phyloP scores from a whole-genome alignment of 176 grass and related monocot species.

The Cenchrus americanus region DNA sequence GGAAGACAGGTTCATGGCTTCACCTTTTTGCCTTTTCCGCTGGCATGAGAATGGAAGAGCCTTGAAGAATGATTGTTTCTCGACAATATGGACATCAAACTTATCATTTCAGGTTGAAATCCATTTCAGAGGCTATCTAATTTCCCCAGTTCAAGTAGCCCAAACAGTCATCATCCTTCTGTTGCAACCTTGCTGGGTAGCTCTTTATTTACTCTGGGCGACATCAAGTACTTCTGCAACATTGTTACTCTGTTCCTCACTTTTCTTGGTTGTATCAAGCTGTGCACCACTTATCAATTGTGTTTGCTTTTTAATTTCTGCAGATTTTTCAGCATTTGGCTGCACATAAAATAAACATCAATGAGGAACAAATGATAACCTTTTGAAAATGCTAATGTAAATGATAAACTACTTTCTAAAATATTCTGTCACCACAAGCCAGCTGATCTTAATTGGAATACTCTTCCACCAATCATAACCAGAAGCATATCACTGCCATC shows the following conservation, averaged over 20 bases:
- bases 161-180: conserved; percentile 17
- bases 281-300: conserved; percentile 38
- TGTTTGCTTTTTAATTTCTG: conserved; percentile 40
- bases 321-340: conserved; percentile 45
- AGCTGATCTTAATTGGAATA: not conserved
- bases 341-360: conserved; percentile 44
- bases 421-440: conserved; percentile 5
- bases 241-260: conserved; percentile 22
- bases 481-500: conserved; percentile 21
- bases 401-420: conserved; percentile 13
- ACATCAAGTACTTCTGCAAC: conserved; percentile 27
- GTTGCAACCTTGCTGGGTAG: conserved; percentile 6
- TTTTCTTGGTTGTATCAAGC: conserved; percentile 28
- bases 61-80: conserved; percentile 11
- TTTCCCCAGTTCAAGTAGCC: conserved; percentile 9
- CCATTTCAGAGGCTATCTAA: conserved; percentile 23
- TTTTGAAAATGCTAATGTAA: conserved; percentile 7
- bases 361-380: conserved; percentile 14
- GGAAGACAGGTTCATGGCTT: conserved; percentile 38
- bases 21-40: not conserved
- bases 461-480: conserved; percentile 15
- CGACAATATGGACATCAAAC: not conserved
- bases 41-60: conserved; percentile 30
- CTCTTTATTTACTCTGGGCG: conserved; percentile 36
- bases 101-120: conserved; percentile 32